Percentiles rank a stretch among this genome's conserved stretches.
Conservation (phyloP, 768 basidiomycete genomes). For the Collybia mongolica region DNA sequence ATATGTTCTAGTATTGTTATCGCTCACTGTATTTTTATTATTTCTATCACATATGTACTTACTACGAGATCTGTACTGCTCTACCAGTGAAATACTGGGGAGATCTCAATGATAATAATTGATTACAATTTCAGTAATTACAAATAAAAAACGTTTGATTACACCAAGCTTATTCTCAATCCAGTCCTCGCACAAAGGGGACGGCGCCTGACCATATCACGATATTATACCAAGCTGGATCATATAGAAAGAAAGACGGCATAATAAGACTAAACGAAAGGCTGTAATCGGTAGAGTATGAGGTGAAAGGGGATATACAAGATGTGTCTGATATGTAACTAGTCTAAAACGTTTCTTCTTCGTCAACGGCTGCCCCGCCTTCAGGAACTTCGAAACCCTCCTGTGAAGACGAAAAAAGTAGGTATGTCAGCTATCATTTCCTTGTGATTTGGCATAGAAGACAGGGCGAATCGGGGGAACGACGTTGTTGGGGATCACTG, state of each 20-base stretch:
- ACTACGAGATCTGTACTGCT: neutral
- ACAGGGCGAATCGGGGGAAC: slow-evolving; percentile 1
- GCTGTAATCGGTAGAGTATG: slow-evolving; percentile 7
- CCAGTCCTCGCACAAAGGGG: neutral
- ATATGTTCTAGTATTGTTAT: neutral
- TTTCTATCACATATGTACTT: neutral
- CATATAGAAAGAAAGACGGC: neutral
- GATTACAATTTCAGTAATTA: too few relatives aligned
- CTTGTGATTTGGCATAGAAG: neutral
- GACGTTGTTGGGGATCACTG: slow-evolving; percentile 2
- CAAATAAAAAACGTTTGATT: too few relatives aligned
- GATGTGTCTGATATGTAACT: neutral
- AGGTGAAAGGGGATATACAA: slow-evolving; percentile 1
- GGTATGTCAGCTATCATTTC: slow-evolving; percentile 1
- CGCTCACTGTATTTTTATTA: neutral
- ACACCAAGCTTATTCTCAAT: too few relatives aligned
- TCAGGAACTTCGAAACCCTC: slow-evolving; percentile 95
- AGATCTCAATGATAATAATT: slow-evolving; percentile 5
- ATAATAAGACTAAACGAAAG: slow-evolving; percentile 31
- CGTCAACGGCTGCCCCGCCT: slow-evolving; percentile 49
- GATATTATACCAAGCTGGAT: neutral
- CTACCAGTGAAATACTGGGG: neutral
- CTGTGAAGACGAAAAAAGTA: slow-evolving; percentile 35
- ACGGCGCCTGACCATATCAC: neutral
- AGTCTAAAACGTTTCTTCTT: slow-evolving; percentile 78